Evolutionary conservation across 108 stramenopile species (phyloP).

Genomic region (Skeletonema potamos): DNA sequence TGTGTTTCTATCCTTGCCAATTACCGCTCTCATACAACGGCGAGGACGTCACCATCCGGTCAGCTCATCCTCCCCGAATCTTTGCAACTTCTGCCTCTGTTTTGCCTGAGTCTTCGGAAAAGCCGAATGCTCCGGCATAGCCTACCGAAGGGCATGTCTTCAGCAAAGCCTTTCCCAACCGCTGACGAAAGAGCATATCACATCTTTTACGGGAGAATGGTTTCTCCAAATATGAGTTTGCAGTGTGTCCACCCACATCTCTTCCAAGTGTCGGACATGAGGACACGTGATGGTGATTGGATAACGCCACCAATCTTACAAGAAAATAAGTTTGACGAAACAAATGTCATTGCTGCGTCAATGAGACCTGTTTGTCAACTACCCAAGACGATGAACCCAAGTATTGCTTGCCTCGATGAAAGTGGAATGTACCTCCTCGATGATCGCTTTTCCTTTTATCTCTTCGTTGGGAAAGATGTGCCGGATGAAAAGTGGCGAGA

Average conservation of each 20-base stretch:
- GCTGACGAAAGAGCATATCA: constrained; percentile 79
- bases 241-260: constrained; percentile 64
- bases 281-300: constrained; percentile 51
- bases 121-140: constrained; percentile 64
- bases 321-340: constrained; percentile 20
- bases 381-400: constrained; percentile 53
- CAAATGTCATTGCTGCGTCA: constrained; percentile 40
- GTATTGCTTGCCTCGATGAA: constrained; percentile 54
- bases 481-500: constrained; percentile 37
- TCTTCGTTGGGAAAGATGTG: constrained; percentile 59
- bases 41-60: constrained; percentile 52
- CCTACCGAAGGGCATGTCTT: constrained; percentile 16
- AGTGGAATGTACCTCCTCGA: constrained; percentile 69
- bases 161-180: constrained; percentile 50
- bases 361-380: constrained; percentile 50
- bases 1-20: constrained; percentile 66
- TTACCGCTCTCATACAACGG: constrained; percentile 74
- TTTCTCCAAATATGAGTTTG: constrained; percentile 53
- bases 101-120: constrained; percentile 73
- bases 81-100: constrained; percentile 86
- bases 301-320: constrained; percentile 27
- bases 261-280: constrained; percentile 42
- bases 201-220: constrained; percentile 51
- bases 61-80: constrained; percentile 92
- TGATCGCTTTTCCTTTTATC: constrained; percentile 53